Evolutionary conservation across 805 yeast genomes (phyloP).

Genomic region (Candida krabiensis): DNA sequence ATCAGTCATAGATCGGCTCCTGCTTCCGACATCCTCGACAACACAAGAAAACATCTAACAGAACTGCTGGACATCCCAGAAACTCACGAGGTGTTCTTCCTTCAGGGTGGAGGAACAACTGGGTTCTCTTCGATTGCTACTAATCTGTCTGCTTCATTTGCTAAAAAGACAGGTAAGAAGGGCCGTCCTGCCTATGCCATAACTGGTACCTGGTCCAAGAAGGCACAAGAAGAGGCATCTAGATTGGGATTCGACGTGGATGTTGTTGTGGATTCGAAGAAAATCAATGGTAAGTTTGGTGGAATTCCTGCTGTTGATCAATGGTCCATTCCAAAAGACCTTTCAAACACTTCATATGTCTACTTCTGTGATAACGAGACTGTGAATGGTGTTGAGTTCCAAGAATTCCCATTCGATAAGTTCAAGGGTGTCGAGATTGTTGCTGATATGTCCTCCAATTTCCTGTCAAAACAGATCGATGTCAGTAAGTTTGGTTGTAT

Average conservation of each 20-base stretch:
- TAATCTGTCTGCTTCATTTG: conserved; percentile 72
- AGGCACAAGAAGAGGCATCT: conserved; percentile 81
- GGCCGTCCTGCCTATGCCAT: conserved; percentile 86
- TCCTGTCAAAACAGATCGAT: conserved; percentile 78
- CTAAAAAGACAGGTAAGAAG: conserved; percentile 63
- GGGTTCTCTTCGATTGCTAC: conserved; percentile 89
- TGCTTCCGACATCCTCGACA: conserved; percentile 74
- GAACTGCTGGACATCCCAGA: conserved; percentile 78
- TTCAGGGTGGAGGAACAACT: conserved; percentile 98
- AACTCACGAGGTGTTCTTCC: conserved; percentile 88
- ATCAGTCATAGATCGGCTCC: conserved; percentile 91
- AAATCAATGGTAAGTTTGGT: conserved; percentile 56
- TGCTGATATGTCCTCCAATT: conserved; percentile 93
- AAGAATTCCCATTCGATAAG: conserved; percentile 46
- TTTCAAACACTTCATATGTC: conserved; percentile 72
- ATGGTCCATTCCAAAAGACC: conserved; percentile 63
- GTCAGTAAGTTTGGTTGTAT: conserved; percentile 83
- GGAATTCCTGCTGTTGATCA: conserved; percentile 62
- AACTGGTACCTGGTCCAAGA: conserved; percentile 93
- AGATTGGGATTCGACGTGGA: conserved; percentile 80
- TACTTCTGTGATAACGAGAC: conserved; percentile 97
- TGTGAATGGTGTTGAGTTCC: conserved; percentile 89
- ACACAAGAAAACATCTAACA: conserved; percentile 65
- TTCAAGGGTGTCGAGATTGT: conserved; percentile 77
- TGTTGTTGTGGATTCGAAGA: conserved; percentile 64